A percentile compares a stretch with the other conserved stretches of the same genome.
Conservation (phyloP, 1,284 basidiomycete genomes). For the Rhodotorula sp. region DNA sequence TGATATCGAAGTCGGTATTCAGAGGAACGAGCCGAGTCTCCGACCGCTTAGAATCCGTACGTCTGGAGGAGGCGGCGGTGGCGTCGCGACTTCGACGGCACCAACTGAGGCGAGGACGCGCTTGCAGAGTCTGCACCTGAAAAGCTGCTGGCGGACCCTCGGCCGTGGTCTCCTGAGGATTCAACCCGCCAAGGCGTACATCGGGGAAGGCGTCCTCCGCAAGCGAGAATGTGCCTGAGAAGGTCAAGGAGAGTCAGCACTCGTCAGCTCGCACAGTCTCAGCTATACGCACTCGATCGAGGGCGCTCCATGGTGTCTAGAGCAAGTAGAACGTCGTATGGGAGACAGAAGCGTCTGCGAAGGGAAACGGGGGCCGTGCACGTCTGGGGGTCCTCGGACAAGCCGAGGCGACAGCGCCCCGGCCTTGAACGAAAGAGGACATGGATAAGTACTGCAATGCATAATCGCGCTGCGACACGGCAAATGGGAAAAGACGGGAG, state of each 20-base stretch:
- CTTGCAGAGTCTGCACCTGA: neutral
- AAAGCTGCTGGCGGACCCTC: neutral
- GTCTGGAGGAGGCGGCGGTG: neutral
- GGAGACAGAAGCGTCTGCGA: neutral
- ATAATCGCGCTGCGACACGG: too few species aligned
- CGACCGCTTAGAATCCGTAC: neutral
- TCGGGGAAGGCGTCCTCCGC: too few species aligned
- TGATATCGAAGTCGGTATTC: too few species aligned
- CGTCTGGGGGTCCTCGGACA: too few species aligned
- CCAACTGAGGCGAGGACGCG: neutral
- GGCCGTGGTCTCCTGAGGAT: neutral
- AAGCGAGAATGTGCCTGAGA: too few species aligned
- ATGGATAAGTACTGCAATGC: too few species aligned
- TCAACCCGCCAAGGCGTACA: too few species aligned
- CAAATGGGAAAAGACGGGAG: neutral
- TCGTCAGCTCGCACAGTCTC: neutral
- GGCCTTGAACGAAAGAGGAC: neutral
- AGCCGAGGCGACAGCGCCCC: too few species aligned
- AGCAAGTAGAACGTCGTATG: neutral
- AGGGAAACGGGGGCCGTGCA: neutral
- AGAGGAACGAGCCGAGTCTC: slow-evolving; percentile 8
- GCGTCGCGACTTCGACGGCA: neutral
- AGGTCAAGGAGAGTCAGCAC: neutral
- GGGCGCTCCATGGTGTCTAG: too few species aligned
- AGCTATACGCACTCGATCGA: too few species aligned